Evolutionary conservation across 495 filamentous ascomycete genomes (phyloP), one percentile per base, ranked within the genome.

Genomic region (Aspergillus kassunensis): DNA sequence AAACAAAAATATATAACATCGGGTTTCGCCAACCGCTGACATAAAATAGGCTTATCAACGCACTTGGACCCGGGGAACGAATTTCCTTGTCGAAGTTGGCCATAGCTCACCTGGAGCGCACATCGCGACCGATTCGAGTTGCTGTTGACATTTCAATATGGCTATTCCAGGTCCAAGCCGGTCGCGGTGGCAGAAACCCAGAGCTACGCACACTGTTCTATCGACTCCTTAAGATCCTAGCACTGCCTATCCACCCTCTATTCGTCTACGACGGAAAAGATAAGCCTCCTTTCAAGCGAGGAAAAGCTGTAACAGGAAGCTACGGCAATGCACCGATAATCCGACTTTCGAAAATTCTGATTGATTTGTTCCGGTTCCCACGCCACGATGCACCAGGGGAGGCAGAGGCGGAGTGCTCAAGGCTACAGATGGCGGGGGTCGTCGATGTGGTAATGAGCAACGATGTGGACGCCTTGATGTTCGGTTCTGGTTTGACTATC

Each of bases 391-490:
- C 95, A 1, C 95, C 93, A 0, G 95, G 93, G 12, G 95, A 99
- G 61, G 95, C 95, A 1, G 95, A 99, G 61, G 95, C 95, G 0
- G 95, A 99, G 70, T 97, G 95, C 53, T 93, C 95, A 0, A 67
- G 91, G 2, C 66, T 99, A 16, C 91, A 99, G 64, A 77, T 79
- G 49, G 79, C 83, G 24, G 90, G 91, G 0, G 75, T 96, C 36
- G 95, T 97, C 3, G 95, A 99, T 68, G 93, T 88, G 0, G 95
- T 97, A 11, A 79, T 99, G 60, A 97, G 89, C 62, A 91, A 99
- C 65, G 95, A 99, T 74, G 90, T 97, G 31, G 95, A 99, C 66
- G 91, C 95, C 2, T 78, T 99, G 59, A 97, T 99, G 95, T 99
- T 97, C 65, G 95, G 95, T 2, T 91, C 88, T 40, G 81, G 77